Conservation (phyloP, 768 basidiomycete genomes). For the Strobilomyces dryophilus region DNA sequence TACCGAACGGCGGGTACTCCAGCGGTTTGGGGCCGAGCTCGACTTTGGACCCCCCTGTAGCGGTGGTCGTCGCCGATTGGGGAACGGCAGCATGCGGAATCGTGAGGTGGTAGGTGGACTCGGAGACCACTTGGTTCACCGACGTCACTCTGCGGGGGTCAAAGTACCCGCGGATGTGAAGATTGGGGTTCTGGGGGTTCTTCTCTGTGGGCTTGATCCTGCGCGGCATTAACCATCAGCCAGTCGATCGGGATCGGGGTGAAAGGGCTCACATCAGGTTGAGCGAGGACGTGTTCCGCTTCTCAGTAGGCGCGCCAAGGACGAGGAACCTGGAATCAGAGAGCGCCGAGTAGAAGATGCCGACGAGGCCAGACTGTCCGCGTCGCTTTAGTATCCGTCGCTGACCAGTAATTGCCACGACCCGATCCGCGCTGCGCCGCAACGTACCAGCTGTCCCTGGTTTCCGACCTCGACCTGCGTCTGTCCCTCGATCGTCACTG, state of each 20-base stretch:
- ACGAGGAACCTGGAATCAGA: conserved; percentile 33
- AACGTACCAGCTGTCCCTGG: conserved; percentile 26
- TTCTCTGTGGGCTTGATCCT: conserved; percentile 31
- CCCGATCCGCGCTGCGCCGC: too few relatives aligned
- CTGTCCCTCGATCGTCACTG: conserved; percentile 23
- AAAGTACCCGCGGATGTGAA: conserved; percentile 27
- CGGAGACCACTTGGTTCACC: conserved; percentile 34
- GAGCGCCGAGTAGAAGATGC: conserved; percentile 36
- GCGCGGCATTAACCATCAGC: background rate
- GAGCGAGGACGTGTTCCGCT: conserved; percentile 32
- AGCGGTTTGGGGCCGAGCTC: conserved; percentile 20
- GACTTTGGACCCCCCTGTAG: conserved; percentile 7
- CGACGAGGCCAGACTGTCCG: conserved; percentile 25
- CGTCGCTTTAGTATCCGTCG: too few relatives aligned
- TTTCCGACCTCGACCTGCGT: conserved; percentile 26
- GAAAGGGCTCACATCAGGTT: conserved; percentile 34
- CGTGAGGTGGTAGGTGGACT: conserved; percentile 20
- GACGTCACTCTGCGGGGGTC: conserved; percentile 30
- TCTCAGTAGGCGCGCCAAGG: conserved; percentile 31
- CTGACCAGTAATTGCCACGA: too few relatives aligned
- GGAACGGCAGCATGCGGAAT: conserved; percentile 23
- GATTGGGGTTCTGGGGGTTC: conserved; percentile 10
- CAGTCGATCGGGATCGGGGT: too few relatives aligned
- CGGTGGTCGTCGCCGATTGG: background rate
- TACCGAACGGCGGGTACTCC: conserved; percentile 17